These are phyloP conservation scores for Oemleria cerasiformis DNA, from an alignment of 306 rosid genomes.

Conservation along the genomic window DNA sequence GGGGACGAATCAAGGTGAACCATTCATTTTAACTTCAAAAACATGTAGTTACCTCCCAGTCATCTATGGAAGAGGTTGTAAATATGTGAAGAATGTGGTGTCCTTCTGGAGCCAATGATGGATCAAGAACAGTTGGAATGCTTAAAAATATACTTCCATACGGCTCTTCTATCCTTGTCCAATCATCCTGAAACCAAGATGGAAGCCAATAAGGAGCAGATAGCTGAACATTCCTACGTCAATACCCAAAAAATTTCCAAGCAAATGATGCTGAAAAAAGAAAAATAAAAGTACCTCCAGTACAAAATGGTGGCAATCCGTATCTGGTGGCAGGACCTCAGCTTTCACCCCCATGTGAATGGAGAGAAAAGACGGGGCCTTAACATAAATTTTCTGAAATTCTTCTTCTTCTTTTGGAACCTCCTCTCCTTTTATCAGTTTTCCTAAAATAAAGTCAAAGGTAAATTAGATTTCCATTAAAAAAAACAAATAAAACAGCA, in stretches of 20 bases:
- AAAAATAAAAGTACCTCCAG: slow-evolving; percentile 63
- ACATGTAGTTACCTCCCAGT: slow-evolving; percentile 68
- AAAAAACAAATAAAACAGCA: slow-evolving; percentile 3
- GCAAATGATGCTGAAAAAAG: slow-evolving; percentile 24
- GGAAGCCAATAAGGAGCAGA: slow-evolving; percentile 16
- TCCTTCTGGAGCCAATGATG: slow-evolving; percentile 87
- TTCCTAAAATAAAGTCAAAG: slow-evolving; percentile 43
- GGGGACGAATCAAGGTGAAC: slow-evolving; percentile 21
- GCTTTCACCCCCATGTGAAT: slow-evolving; percentile 98
- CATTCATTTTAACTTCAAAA: slow-evolving; percentile 13
- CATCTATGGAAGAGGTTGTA: slow-evolving; percentile 88
- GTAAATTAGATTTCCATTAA: slow-evolving; percentile 12
- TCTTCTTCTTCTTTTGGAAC: slow-evolving; percentile 86
- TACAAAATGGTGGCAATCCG: slow-evolving; percentile 95
- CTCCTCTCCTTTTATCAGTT: slow-evolving; percentile 59
- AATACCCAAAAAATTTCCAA: slow-evolving; percentile 16
- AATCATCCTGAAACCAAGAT: slow-evolving; percentile 45
- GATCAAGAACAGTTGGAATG: slow-evolving; percentile 91
- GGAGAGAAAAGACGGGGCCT: slow-evolving; percentile 96
- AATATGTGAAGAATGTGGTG: slow-evolving; percentile 89
- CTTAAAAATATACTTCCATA: slow-evolving; percentile 92
- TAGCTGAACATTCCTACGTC: slow-evolving; percentile 12
- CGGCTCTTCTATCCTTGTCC: slow-evolving; percentile 75
- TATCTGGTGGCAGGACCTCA: slow-evolving; percentile 81
- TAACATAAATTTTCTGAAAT: slow-evolving; percentile 80